Base-by-base conservation (phyloP, 345 rosid genomes). In the Citrus trifoliata region DNA sequence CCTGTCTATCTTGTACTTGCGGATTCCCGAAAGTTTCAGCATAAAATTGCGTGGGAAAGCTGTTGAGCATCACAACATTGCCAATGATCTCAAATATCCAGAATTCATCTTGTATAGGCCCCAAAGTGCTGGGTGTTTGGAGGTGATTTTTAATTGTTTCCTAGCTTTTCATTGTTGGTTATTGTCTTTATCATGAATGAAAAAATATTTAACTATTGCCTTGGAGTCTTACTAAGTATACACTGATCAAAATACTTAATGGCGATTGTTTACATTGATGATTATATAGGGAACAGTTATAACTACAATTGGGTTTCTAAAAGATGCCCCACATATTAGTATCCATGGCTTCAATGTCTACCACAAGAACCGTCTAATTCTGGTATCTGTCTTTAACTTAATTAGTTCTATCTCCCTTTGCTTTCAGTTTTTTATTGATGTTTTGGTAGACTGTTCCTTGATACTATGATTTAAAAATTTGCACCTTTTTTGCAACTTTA, bases 91-190 rank as follows among this genome's bases (percentile, higher is more conserved):
- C 77, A 94, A 83, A 86, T 85, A 76, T 83, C 88, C 82, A 37
- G 93, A 96, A 83, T 96, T 83, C 83, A 94, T 96, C 78, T 80
- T 94, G 86, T 96, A 96, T 77, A 93, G 22, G 81, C 99, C 99
- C 80, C 97, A 94, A 8, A 77, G 73, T 59, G 87, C 82, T 82
- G 94, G 99, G 80, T 73, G 37, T 75, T 71, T 74, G 74, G 93
- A 96, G 98, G 99, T 95, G 66, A 60, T 58, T 78, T 40, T 18
- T 12, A 59, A 56, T 71, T 40, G 27, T 27, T 68, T 64, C 46
- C 10, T 65, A 72, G 60, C 73, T 71, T 80, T 77, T 73, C 8
- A 3, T 68, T 74, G 9, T 74, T 51, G 28, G 66, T 67, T 58
- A 18, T 56, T 73, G 73, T 76, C 46, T 71, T 59, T 69, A 22